Percentiles rank a stretch among this genome's conserved stretches.
phyloP scores from a whole-genome alignment of 495 filamentous ascomycete species.

The Chaetomium cochliodes region DNA sequence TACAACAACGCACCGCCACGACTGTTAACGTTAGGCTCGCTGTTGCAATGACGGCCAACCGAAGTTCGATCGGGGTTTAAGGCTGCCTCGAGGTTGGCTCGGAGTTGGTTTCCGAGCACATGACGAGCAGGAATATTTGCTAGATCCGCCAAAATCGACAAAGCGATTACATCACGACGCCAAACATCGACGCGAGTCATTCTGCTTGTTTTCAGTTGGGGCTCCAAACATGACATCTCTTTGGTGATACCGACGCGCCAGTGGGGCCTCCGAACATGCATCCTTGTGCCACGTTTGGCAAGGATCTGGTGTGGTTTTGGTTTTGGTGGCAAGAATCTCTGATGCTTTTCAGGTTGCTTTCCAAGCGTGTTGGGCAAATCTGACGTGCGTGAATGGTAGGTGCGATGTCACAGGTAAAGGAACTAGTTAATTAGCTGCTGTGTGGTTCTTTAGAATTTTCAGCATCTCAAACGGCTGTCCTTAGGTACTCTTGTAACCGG shows the following conservation, averaged over 20 bases:
- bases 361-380: neutral
- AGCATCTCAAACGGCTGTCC: too few species aligned
- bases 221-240: neutral
- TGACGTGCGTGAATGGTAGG: neutral
- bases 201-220: neutral
- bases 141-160: too few species aligned
- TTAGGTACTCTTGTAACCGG: too few species aligned
- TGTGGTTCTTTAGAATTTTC: too few species aligned
- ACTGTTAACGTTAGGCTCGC: neutral
- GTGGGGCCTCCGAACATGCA: neutral
- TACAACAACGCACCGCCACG: conserved; percentile 4
- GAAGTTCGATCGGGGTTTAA: neutral
- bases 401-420: neutral
- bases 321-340: conserved; percentile 19
- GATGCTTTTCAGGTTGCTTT: neutral
- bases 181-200: neutral
- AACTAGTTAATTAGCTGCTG: too few species aligned
- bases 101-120: neutral
- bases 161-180: neutral
- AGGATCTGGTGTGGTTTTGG: conserved; percentile 32
- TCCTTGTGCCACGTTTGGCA: conserved; percentile 33
- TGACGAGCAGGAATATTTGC: neutral
- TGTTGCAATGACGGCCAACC: neutral
- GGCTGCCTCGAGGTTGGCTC: too few species aligned
- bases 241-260: neutral